phyloP scores from a whole-genome alignment of 352 stramenopile species.

The Phytopythium vexans region DNA sequence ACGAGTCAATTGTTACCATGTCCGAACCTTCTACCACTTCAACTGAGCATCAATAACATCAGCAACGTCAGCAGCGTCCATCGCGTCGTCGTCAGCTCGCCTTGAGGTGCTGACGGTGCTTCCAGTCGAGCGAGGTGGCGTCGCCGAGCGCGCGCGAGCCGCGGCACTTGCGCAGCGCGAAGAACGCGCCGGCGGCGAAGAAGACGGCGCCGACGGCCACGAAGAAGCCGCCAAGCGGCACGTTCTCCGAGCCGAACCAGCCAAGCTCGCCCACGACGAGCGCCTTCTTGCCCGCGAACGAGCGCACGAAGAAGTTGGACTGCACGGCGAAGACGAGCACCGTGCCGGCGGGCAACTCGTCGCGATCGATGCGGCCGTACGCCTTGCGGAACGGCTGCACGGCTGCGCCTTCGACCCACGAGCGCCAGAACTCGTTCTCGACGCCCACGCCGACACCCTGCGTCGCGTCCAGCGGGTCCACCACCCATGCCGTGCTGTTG shows the following conservation, averaged over 20 bases:
- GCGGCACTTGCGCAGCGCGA: constrained; percentile 40
- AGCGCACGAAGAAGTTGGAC: constrained; percentile 78
- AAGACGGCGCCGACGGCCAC: constrained; percentile 55
- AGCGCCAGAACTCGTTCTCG: constrained; percentile 74
- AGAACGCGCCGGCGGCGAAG: constrained; percentile 37
- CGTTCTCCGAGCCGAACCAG: constrained; percentile 72
- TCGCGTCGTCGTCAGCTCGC: too few relatives aligned
- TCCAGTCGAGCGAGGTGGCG: constrained; percentile 51
- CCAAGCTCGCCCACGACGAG: constrained; percentile 58
- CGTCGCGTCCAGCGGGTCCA: constrained; percentile 39
- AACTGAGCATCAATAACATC: too few relatives aligned
- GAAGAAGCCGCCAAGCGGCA: constrained; percentile 50
- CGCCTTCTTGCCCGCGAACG: constrained; percentile 61
- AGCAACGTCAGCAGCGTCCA: too few relatives aligned
- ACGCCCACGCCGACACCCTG: constrained; percentile 45
- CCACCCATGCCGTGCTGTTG: constrained; percentile 74
- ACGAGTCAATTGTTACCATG: too few relatives aligned
- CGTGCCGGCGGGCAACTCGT: constrained; percentile 35
- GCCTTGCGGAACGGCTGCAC: constrained; percentile 65
- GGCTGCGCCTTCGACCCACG: constrained; percentile 69
- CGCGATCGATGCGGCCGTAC: constrained; percentile 52
- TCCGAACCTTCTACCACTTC: too few relatives aligned
- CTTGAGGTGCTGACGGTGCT: constrained; percentile 10
- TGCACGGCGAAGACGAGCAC: constrained; percentile 73
- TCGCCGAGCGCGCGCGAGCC: constrained; percentile 51